Conservation (phyloP, 2,329 filamentous ascomycete species). For the Penicillium sp. region DNA sequence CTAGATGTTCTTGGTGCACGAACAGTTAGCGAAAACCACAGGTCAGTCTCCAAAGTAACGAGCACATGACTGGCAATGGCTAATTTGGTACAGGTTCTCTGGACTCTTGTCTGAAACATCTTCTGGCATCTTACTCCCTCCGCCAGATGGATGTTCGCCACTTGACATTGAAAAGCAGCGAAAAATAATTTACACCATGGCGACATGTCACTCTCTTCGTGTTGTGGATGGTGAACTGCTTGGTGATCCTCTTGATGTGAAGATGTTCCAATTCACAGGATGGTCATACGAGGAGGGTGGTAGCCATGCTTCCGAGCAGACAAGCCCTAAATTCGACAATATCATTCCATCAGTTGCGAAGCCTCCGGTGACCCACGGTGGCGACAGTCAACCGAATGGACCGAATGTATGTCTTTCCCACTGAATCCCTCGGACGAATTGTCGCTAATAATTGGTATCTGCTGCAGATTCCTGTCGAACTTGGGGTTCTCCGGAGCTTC, state of each 20-base stretch:
- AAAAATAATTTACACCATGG: constrained; percentile 89
- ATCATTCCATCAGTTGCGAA: constrained; percentile 77
- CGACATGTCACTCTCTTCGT: constrained; percentile 90
- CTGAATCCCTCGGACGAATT: neutral
- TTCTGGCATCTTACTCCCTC: constrained; percentile 59
- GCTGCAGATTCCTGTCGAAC: constrained; percentile 64
- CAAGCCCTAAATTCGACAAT: constrained; percentile 76
- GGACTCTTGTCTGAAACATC: constrained; percentile 68
- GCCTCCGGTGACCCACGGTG: constrained; percentile 65
- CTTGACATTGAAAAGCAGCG: constrained; percentile 65
- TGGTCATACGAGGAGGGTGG: constrained; percentile 89
- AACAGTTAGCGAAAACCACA: constrained; percentile 67
- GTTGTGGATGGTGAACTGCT: constrained; percentile 85
- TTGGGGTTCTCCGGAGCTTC: constrained; percentile 88
- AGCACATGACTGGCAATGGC: neutral
- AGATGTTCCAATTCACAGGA: constrained; percentile 96
- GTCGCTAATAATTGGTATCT: neutral
- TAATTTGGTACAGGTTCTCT: constrained; percentile 60
- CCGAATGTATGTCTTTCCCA: constrained; percentile 24
- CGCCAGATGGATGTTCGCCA: constrained; percentile 60
- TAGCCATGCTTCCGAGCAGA: constrained; percentile 65
- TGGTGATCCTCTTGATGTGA: constrained; percentile 91
- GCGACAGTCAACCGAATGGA: constrained; percentile 43
- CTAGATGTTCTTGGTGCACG: constrained; percentile 89
- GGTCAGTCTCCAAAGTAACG: constrained; percentile 30